phyloP scores from a whole-genome alignment of 441 rosid genomes.

The Rhodomyrtus psidioides region DNA sequence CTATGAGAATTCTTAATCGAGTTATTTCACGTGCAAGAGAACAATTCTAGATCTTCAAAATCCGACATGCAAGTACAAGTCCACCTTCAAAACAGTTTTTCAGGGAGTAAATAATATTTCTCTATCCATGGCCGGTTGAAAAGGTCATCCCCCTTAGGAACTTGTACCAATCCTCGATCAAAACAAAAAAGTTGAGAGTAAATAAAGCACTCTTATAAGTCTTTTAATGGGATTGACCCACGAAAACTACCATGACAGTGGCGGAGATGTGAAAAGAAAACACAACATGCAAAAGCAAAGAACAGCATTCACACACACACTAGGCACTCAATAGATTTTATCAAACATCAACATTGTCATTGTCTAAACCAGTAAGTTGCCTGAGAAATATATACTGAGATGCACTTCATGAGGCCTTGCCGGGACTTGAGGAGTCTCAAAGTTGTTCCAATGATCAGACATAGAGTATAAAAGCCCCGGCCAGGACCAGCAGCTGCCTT shows the following conservation, averaged over 20 bases:
- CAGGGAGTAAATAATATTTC: conserved; percentile 1
- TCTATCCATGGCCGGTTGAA: conserved; percentile 10
- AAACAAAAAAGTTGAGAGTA: background rate
- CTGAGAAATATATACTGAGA: background rate
- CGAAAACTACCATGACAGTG: background rate
- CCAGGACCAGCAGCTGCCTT: background rate
- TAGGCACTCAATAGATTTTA: background rate
- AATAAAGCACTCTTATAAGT: background rate
- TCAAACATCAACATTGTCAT: background rate
- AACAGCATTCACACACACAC: background rate
- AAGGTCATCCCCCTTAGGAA: conserved; percentile 16
- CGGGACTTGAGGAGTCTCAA: background rate
- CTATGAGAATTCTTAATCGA: conserved; percentile 24
- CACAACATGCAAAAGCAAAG: background rate
- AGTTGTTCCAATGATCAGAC: background rate
- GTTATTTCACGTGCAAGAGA: conserved; percentile 8
- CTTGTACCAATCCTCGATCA: conserved; percentile 4
- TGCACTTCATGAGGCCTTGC: background rate
- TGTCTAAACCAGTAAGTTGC: background rate
- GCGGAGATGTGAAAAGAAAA: background rate
- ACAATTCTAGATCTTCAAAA: background rate
- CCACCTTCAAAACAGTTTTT: conserved; percentile 3
- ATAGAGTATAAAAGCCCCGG: background rate
- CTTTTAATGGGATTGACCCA: background rate
- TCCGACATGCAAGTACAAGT: background rate